Evolutionary conservation across 2,329 filamentous ascomycete species (phyloP), one percentile per base, ranked within the genome.

Genomic region (Cladosporium sphaerospermum): DNA sequence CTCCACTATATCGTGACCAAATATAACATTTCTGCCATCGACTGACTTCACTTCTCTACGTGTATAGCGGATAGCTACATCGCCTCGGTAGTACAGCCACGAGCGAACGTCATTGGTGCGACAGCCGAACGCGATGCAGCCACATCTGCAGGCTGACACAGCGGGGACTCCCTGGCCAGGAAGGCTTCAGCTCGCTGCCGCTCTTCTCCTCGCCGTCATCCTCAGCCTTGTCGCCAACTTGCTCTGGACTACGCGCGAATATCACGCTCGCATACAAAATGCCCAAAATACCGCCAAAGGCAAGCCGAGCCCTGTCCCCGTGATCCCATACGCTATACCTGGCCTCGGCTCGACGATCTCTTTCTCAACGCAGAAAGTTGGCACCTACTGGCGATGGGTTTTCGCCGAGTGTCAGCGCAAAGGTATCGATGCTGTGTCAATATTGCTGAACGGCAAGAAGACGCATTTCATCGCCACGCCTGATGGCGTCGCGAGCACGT

Each of bases 251-350:
- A 51, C 48, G 23, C 48, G 32, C 32, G 13, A 36, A 43, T 51
- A 51, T 33, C 28, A 43, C n/a, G 41, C 6, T 23, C 31, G 32
- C 11, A 19, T 44, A 18, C 18, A n/a, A 18, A 19, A 43, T 19
- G 31, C 18, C 7, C 32, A 36, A 11, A 16, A 18, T 5, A 36
- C 8, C 11, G 34, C 4, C 3, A 50, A 53, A n/a, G 41, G 40
- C 7, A 23, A 54, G 14, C 33, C 45, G 9, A 18, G 28, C 1
- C 47, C 23, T 9, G 53, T 56, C 11, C 57, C 60, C 3, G 45
- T 52, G 9, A 52, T 62, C 8, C 60, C 59, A 11, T 61, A 62
- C 39, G 48, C 55, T 5, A 45, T 59, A 2, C 61, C 61, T n/a
- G 56, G 52, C 9, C 51, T 62, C 5, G 61, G 61, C 10, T 56